Evolutionary conservation across 1,284 basidiomycete species (phyloP), one percentile per base, ranked within the genome.

Genomic region (Gymnopus androsaceus): DNA sequence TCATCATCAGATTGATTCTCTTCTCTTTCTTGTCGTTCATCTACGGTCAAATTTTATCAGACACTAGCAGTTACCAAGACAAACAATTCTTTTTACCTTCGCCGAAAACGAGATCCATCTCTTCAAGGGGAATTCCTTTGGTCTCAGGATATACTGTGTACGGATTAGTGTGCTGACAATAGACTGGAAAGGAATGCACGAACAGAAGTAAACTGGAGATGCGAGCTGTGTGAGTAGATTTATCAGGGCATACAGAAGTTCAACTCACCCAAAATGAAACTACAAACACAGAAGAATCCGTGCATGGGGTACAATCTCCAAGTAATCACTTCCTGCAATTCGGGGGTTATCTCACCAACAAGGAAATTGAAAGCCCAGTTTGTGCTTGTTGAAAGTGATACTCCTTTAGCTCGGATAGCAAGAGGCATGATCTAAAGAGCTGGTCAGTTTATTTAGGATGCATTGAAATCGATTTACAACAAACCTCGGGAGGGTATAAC

Each of bases 241-340:
- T 21, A 42, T 28, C 12, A 14, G 14, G 8, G 17, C 19, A 40
- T 15, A 34, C 47, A 21, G 1, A 21, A 38, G 11, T 61, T 60
- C 40, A 28, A 72, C 77, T 66, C 63, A 83, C 85, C 88, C 27
- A 95, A 74, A 36, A 95, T 77, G 67, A 97, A 95, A 63, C 92
- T 94, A 67, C 88, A 86, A 14, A 84, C 82, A 70, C 95, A 95
- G 75, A 96, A 96, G 74, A 94, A 94, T 11, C 92, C 94, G 64
- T 97, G 94, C 91, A 99, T 95, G 0, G 93, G 92, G 73, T 98
- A 98, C 51, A 98, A 74, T 51, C 92, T 82, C 95, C 96, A 99
- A 31, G 83, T 82, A 63, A 99, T 98, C 36, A 82, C 73, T 61
- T 96, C 93, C 74, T 98, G 94, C 48, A 98, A 76, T 46, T 88